Percentiles rank a stretch among this genome's conserved stretches.
phyloP scores from a whole-genome alignment of 768 basidiomycete species.

The Leucocoprinus leucothites region DNA sequence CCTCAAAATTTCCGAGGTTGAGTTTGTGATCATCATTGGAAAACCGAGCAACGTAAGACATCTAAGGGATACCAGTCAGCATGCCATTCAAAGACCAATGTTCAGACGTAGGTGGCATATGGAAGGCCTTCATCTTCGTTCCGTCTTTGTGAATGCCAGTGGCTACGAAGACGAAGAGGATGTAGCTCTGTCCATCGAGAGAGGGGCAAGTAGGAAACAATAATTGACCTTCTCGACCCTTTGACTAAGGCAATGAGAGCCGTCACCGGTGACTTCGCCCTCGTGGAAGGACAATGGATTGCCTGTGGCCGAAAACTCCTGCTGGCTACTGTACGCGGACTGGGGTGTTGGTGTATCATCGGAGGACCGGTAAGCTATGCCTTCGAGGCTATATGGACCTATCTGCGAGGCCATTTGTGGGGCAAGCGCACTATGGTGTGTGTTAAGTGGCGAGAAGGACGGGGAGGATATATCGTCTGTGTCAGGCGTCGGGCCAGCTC shows the following conservation, averaged over 20 bases:
- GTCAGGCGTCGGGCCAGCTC: constrained; percentile 49
- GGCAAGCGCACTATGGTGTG: constrained; percentile 27
- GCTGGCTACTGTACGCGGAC: constrained; percentile 37
- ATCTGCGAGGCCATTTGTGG: constrained; percentile 32
- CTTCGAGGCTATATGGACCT: constrained; percentile 32
- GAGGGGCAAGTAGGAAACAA: background rate
- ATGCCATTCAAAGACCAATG: background rate
- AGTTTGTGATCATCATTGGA: constrained; percentile 26
- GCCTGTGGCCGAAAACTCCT: constrained; percentile 30
- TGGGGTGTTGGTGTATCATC: constrained; percentile 44
- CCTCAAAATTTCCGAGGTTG: constrained; percentile 13
- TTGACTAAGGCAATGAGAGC: constrained; percentile 10
- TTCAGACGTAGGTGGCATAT: background rate
- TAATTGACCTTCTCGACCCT: constrained; percentile 12
- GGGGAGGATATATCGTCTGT: constrained; percentile 52
- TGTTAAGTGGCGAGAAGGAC: constrained; percentile 29
- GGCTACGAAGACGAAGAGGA: background rate
- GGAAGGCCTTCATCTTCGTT: background rate
- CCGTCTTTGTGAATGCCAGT: background rate
- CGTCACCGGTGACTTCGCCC: constrained; percentile 21
- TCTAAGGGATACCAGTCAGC: constrained; percentile 34
- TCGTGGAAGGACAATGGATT: constrained; percentile 37
- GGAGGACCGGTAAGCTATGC: constrained; percentile 43
- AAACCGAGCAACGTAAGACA: constrained; percentile 25
- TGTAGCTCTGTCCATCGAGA: background rate